Conservation (phyloP, 768 basidiomycete genomes). For the Amylocystis lapponica region DNA sequence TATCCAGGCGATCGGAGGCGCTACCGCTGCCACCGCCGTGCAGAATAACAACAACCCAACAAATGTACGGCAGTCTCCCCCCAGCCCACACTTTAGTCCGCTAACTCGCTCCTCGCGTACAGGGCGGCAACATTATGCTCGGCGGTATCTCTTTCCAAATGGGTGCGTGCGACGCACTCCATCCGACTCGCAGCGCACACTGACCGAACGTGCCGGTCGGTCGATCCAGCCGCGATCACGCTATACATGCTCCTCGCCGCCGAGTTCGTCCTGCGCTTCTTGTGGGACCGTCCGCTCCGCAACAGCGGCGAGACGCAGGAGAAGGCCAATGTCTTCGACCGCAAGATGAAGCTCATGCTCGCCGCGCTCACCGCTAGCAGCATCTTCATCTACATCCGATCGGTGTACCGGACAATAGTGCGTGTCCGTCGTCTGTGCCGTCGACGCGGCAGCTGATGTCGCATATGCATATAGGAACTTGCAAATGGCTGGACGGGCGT, state of each 20-base stretch:
- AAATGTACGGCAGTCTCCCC: constrained; percentile 8
- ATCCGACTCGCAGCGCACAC: background rate
- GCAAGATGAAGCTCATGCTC: constrained; percentile 27
- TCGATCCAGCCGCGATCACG: constrained; percentile 33
- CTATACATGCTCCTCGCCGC: constrained; percentile 34
- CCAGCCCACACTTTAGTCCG: background rate
- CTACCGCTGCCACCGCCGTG: constrained; percentile 32
- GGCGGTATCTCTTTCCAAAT: constrained; percentile 60
- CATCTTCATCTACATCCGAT: constrained; percentile 45
- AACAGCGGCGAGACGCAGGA: constrained; percentile 4
- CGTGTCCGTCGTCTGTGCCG: background rate
- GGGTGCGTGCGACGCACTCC: constrained; percentile 24
- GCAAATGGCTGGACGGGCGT: constrained; percentile 45
- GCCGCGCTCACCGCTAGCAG: constrained; percentile 31
- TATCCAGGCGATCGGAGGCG: constrained; percentile 64
- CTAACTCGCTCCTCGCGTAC: background rate
- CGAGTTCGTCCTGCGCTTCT: constrained; percentile 42
- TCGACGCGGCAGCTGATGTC: background rate
- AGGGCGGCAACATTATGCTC: constrained; percentile 53
- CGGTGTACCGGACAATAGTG: constrained; percentile 42
- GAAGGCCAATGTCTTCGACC: constrained; percentile 9
- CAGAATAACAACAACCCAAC: constrained; percentile 18
- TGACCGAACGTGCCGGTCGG: background rate
- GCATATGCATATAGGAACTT: constrained; percentile 32
- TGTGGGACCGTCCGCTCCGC: constrained; percentile 26